Evolutionary conservation across 306 rosid species (phyloP), one percentile per base, ranked within the genome.

Genomic region (Prosopis cineraria): DNA sequence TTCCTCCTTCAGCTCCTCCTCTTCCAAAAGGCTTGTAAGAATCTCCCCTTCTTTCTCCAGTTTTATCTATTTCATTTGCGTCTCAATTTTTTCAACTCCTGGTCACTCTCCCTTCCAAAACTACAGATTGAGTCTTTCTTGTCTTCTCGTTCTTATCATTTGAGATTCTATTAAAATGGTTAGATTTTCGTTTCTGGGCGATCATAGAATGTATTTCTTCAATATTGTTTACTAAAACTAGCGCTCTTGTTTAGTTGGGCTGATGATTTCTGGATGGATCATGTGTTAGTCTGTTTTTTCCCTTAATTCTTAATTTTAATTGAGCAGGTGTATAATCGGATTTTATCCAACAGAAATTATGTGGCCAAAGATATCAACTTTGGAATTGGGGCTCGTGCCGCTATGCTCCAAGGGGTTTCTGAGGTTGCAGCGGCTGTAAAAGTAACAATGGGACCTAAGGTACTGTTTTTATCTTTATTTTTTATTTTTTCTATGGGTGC

Each of bases 401-500:
- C 98, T 52, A 86, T 95, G 85, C 80, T 95, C 29, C 91, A 86
- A 75, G 98, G 98, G 9, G 98, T 95, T 44, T 84, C 98, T 33
- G 92, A 92, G 84, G 97, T 95, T 44, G 98, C 98, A 17, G 97
- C 93, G 10, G 98, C 98, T 59, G 98, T 95, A 5, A 95, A 95
- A 91, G 98, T 95, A 52, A 95, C 98, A 20, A 95, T 95, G 98
- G 97, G 98, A 66, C 98, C 98, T 16, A 92, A 92, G 98, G 98
- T 94, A 79, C 70, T 66, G 60, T 19, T n/a, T n/a, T n/a, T n/a
- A n/a, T n/a, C n/a, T n/a, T n/a, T n/a, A n/a, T n/a, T n/a, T n/a
- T n/a, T n/a, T n/a, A n/a, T n/a, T n/a, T n/a, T n/a, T n/a, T n/a
- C n/a, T n/a, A n/a, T n/a, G n/a, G n/a, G n/a, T n/a, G n/a, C n/a